phyloP scores from a whole-genome alignment of 2,329 filamentous ascomycete genomes.

The Microcyclospora pomicola region DNA sequence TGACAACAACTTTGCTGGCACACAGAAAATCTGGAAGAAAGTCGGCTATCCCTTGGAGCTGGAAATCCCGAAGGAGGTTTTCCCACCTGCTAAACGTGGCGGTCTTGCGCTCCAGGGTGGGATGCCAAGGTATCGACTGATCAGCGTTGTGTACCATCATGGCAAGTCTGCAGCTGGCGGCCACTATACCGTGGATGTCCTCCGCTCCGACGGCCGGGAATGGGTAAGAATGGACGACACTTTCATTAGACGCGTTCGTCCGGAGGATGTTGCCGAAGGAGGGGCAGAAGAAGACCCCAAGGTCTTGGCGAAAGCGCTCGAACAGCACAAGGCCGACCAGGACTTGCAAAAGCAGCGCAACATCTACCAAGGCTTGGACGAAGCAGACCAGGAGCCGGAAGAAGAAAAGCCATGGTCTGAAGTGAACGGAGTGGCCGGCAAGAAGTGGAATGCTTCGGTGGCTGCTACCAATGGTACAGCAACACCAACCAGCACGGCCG shows the following conservation, averaged over 20 bases:
- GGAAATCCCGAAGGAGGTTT: conserved; percentile 81
- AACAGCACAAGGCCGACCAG: conserved; percentile 49
- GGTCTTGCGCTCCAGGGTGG: conserved; percentile 51
- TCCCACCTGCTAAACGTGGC: conserved; percentile 61
- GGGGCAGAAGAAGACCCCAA: conserved; percentile 70
- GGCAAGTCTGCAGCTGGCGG: conserved; percentile 92
- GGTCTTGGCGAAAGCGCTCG: conserved; percentile 49
- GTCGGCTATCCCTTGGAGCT: conserved; percentile 88
- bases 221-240: conserved; percentile 97
- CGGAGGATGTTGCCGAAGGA: conserved; percentile 77
- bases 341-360: conserved; percentile 40
- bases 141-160: conserved; percentile 89
- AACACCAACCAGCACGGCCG: conserved; percentile 36
- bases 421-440: conserved; percentile 48
- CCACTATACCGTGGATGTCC: conserved; percentile 95
- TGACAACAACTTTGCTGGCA: conserved; percentile 63
- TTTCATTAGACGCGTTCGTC: conserved; percentile 66
- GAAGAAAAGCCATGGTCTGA: conserved; percentile 63
- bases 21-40: conserved; percentile 98
- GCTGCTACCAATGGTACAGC: conserved; percentile 41
- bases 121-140: conserved; percentile 72
- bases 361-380: conserved; percentile 55
- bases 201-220: conserved; percentile 83
- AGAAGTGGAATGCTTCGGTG: conserved; percentile 47
- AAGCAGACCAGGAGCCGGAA: conserved; percentile 54